Percentiles rank a stretch among this genome's conserved stretches.
phyloP scores from a whole-genome alignment of 2,329 filamentous ascomycete genomes.

The Nemania abortiva region DNA sequence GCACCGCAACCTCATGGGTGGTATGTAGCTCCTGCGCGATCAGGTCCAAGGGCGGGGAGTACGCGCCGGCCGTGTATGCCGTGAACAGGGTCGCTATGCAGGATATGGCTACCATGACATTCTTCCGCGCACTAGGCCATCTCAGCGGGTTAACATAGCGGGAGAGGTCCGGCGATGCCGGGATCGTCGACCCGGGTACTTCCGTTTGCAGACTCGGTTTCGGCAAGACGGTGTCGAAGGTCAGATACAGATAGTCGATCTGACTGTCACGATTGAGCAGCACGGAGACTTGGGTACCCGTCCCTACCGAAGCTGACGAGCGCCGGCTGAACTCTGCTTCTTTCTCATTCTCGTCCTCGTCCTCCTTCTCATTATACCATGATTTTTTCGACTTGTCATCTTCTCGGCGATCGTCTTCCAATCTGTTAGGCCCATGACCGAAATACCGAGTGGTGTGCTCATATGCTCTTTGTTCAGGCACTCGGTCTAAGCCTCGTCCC shows the following conservation, averaged over 20 bases:
- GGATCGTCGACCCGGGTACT: background rate
- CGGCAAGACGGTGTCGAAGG: slow-evolving; percentile 70
- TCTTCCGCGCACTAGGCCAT: slow-evolving; percentile 79
- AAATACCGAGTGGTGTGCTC: background rate
- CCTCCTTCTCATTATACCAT: background rate
- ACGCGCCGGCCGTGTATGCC: slow-evolving; percentile 84
- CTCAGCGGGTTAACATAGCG: slow-evolving; percentile 77
- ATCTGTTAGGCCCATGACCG: background rate
- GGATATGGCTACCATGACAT: slow-evolving; percentile 76
- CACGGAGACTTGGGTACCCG: slow-evolving; percentile 8
- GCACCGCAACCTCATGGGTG: slow-evolving; percentile 73
- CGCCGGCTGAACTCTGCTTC: background rate
- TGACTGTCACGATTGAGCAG: slow-evolving; percentile 34
- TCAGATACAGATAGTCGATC: slow-evolving; percentile 70
- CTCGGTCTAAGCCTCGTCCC: background rate
- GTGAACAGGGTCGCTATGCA: slow-evolving; percentile 82
- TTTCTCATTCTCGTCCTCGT: slow-evolving; percentile 7
- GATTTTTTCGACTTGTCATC: background rate
- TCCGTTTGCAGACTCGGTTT: slow-evolving; percentile 52
- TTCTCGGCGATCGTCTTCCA: background rate
- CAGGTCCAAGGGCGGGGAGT: slow-evolving; percentile 75
- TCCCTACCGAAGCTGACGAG: slow-evolving; percentile 4
- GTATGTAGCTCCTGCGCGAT: slow-evolving; percentile 76
- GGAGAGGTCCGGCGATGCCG: slow-evolving; percentile 63
- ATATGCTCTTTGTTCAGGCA: background rate